These are phyloP conservation scores for Martensiomyces pterosporus DNA, from an alignment of 192 early-diverging fungal genomes.

Conservation along the genomic window DNA sequence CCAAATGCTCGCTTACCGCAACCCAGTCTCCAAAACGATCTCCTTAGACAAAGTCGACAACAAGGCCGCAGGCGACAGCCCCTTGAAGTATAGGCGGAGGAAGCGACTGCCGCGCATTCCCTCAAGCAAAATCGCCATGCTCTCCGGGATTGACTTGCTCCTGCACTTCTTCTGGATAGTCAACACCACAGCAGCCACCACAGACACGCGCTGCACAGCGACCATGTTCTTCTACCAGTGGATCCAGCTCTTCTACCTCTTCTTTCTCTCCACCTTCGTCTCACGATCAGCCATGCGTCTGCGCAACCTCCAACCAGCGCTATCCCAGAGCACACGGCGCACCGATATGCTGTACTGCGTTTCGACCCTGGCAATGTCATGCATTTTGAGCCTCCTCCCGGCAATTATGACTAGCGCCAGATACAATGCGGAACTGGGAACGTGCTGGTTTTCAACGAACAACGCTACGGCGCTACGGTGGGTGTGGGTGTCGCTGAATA, in stretches of 20 bases:
- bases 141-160: conserved; percentile 31
- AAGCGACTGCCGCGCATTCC: conserved; percentile 23
- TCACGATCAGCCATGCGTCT: conserved; percentile 31
- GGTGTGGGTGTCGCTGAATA: conserved; percentile 43
- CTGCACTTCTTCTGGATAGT: conserved; percentile 34
- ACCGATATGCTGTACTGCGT: conserved; percentile 17
- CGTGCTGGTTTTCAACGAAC: conserved; percentile 29
- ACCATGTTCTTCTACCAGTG: conserved; percentile 40
- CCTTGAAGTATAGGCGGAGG: too few relatives aligned
- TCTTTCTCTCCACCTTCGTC: conserved; percentile 31
- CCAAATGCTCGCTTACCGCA: too few relatives aligned
- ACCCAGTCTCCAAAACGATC: too few relatives aligned
- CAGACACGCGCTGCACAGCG: conserved; percentile 11
- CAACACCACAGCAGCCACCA: conserved; percentile 16
- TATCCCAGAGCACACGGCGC: conserved; percentile 10
- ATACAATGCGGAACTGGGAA: conserved; percentile 13
- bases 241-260: conserved; percentile 37
- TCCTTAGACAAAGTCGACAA: too few relatives aligned
- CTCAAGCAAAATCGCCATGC: conserved; percentile 38
- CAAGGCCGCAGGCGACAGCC: too few relatives aligned
- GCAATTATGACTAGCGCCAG: conserved; percentile 22
- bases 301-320: conserved; percentile 25
- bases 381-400: conserved; percentile 30
- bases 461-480: conserved; percentile 21
- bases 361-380: conserved; percentile 12